Conservation (phyloP, 441 rosid genomes). For the Sinapis alba region DNA sequence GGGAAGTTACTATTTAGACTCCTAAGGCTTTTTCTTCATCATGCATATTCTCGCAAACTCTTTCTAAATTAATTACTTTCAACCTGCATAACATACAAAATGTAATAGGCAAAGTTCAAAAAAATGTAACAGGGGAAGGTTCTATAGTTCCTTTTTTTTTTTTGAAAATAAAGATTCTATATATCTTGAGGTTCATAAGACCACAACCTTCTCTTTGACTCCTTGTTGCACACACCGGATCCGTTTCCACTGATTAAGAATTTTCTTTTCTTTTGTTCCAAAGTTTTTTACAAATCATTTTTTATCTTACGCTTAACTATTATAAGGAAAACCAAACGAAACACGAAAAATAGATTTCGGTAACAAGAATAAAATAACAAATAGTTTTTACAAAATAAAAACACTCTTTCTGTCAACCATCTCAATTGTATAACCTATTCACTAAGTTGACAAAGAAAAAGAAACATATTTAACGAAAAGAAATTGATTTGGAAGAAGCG, state of each 20-base stretch:
- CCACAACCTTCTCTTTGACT: not conserved
- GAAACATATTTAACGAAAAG: not conserved
- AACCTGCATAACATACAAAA: no score
- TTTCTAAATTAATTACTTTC: not conserved
- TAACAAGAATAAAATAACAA: not conserved
- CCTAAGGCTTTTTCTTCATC: not conserved
- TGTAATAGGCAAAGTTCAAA: no score
- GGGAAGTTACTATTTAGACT: not conserved
- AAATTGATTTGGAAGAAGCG: constrained; percentile 10
- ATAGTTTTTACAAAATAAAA: no score
- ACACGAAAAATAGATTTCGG: not conserved
- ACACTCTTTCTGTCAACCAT: not conserved
- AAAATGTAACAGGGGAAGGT: no score
- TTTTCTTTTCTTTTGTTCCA: not conserved
- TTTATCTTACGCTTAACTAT: not conserved
- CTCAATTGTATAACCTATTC: not conserved
- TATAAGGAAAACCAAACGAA: not conserved
- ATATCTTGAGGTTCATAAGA: no score
- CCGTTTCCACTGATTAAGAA: not conserved
- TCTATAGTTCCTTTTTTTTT: no score
- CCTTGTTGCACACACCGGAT: not conserved
- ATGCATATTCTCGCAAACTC: not conserved
- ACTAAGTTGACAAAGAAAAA: not conserved
- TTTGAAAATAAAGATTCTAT: no score
- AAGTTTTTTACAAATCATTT: no score